A percentile compares a stretch with the other conserved stretches of the same genome.
These are phyloP conservation scores for Vitrella brassicaformis DNA, from an alignment of 73 alveolate species.

Conservation along the genomic window DNA sequence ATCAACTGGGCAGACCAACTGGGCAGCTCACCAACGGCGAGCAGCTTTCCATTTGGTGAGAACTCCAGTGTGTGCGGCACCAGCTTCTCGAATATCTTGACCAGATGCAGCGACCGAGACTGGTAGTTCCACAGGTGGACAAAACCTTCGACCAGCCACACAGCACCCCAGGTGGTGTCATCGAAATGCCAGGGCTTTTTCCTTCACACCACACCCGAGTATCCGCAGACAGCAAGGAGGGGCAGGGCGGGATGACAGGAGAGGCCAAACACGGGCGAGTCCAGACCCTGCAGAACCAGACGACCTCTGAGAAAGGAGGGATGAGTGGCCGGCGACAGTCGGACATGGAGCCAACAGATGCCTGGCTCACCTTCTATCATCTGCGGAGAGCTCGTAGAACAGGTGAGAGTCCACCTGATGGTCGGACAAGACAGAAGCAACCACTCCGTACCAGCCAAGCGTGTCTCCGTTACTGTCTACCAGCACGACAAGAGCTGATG, in stretches of 20 bases:
- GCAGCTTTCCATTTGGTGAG: slow-evolving; percentile 73
- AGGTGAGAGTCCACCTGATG: slow-evolving; percentile 27
- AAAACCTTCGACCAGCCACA: too few relatives aligned
- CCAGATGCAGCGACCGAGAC: slow-evolving; percentile 35
- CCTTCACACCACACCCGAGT: too few relatives aligned
- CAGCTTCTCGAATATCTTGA: slow-evolving; percentile 20
- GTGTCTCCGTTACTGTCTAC: too few relatives aligned
- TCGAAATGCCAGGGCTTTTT: too few relatives aligned
- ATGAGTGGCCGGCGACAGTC: neutral
- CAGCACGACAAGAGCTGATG: slow-evolving; percentile 63
- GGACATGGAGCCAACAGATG: neutral
- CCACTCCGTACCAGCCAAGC: too few relatives aligned
- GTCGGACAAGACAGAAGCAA: too few relatives aligned
- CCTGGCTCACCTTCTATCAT: slow-evolving; percentile 43
- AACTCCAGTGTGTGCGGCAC: slow-evolving; percentile 50
- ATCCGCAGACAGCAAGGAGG: slow-evolving; percentile 79
- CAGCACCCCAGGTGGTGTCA: too few relatives aligned
- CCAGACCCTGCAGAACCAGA: slow-evolving; percentile 75
- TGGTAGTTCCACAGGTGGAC: slow-evolving; percentile 61
- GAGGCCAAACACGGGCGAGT: slow-evolving; percentile 70
- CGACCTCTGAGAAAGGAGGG: slow-evolving; percentile 44
- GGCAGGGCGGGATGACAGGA: slow-evolving; percentile 83
- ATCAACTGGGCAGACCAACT: too few relatives aligned
- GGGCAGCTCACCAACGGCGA: slow-evolving; percentile 35
- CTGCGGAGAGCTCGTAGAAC: slow-evolving; percentile 37